Percentiles rank a stretch among this genome's conserved stretches.
phyloP scores from a whole-genome alignment of 306 rosid genomes.

The Cercis canadensis region DNA sequence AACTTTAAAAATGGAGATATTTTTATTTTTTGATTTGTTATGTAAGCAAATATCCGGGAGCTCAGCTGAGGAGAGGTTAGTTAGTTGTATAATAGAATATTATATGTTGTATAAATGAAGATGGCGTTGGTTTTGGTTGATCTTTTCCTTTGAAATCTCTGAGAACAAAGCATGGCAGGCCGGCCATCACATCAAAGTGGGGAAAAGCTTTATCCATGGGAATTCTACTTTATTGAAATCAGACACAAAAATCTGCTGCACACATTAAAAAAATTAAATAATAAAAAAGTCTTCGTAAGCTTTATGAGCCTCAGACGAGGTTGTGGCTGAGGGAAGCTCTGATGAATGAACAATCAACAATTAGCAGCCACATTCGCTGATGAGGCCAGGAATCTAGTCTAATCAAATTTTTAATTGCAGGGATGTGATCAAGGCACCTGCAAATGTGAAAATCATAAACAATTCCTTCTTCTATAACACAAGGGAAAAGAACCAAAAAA shows the following conservation, averaged over 20 bases:
- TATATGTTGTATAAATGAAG: slow-evolving; percentile 1
- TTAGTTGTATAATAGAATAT: slow-evolving; percentile 11
- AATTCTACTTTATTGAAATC: slow-evolving; percentile 37
- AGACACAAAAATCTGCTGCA: slow-evolving; percentile 31
- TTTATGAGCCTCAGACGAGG: slow-evolving; percentile 44
- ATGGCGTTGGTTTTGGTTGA: slow-evolving; percentile 20
- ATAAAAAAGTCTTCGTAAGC: slow-evolving; percentile 19
- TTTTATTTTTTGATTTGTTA: slow-evolving; percentile 11
- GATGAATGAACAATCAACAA: slow-evolving; percentile 22
- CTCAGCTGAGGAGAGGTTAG: neutral
- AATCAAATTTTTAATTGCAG: slow-evolving; percentile 34
- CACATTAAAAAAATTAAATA: neutral
- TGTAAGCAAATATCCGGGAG: slow-evolving; percentile 36
- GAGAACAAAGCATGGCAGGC: slow-evolving; percentile 40
- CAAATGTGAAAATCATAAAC: slow-evolving; percentile 26
- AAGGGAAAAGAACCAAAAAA: too few species aligned
- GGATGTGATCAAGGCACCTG: slow-evolving; percentile 24
- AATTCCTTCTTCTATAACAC: neutral
- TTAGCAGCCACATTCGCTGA: slow-evolving; percentile 38
- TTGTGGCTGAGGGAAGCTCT: slow-evolving; percentile 65
- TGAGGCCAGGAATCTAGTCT: slow-evolving; percentile 38
- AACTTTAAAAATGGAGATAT: slow-evolving; percentile 17
- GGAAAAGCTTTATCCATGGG: slow-evolving; percentile 25
- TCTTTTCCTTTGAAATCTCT: slow-evolving; percentile 3
- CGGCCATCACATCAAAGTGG: slow-evolving; percentile 47